These are phyloP conservation scores for Pterocarpus santalinus DNA, from an alignment of 306 rosid genomes.

Conservation along the genomic window DNA sequence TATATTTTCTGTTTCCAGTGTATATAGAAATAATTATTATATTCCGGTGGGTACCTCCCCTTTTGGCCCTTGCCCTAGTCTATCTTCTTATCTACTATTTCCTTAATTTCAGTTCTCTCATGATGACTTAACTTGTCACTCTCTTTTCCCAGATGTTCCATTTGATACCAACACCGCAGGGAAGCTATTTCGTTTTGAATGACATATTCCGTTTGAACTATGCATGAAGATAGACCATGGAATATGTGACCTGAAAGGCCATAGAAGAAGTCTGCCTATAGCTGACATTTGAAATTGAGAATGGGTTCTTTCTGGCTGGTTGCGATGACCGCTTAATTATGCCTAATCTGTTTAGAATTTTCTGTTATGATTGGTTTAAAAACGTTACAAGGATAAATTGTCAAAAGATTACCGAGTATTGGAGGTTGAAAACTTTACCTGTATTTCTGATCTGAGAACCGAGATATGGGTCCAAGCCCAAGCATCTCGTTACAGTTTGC, in stretches of 20 bases:
- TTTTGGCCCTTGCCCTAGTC: not conserved
- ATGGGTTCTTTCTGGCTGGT: constrained; percentile 52
- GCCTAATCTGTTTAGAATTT: constrained; percentile 52
- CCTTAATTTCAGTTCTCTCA: not conserved
- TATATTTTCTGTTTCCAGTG: not conserved
- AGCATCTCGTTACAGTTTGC: constrained; percentile 25
- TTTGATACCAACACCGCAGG: constrained; percentile 82
- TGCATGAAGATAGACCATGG: constrained; percentile 65
- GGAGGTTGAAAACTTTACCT: constrained; percentile 45
- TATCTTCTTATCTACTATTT: not conserved
- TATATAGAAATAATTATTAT: constrained; percentile 33
- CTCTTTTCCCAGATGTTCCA: constrained; percentile 83
- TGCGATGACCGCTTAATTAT: constrained; percentile 52
- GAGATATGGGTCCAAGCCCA: constrained; percentile 24
- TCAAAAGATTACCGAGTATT: constrained; percentile 36
- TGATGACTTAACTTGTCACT: constrained; percentile 23
- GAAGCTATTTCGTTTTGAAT: constrained; percentile 82
- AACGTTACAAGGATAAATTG: constrained; percentile 50
- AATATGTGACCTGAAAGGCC: constrained; percentile 44
- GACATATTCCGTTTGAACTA: constrained; percentile 95
- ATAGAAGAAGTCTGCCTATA: constrained; percentile 47
- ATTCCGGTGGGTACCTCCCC: not conserved
- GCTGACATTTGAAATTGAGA: constrained; percentile 52
- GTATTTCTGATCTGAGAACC: constrained; percentile 5
- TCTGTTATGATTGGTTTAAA: constrained; percentile 59